Evolutionary conservation across 2,329 filamentous ascomycete species (phyloP), one percentile per base, ranked within the genome.

Genomic region (Diplodia intermedia): DNA sequence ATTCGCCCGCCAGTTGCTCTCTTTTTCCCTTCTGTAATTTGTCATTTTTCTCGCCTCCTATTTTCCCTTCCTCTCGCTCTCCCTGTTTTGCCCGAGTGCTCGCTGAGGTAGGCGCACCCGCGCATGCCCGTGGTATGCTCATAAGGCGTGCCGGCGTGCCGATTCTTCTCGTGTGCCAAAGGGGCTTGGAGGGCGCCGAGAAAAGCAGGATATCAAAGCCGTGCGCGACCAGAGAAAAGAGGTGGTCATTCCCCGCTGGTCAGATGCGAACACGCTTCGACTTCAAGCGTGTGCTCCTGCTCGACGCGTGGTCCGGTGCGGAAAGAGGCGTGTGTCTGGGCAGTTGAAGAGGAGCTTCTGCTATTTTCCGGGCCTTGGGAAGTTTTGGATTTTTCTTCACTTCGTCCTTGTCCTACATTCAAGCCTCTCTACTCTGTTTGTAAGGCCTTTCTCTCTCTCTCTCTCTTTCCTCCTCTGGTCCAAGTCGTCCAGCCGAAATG

Each of bases 91-190:
- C 31, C 31, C 31, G 31, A 33, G 31, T 33, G 31, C 56, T n/a
- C 43, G 43, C 43, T 47, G 38, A 18, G 15, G 23, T 26, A 26
- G 23, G 15, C 53, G 54, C 54, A 23, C 54, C 11, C 40, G 52
- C 52, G 52, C 52, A 54, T 49, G 56, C 56, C 26, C 56, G 56
- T 61, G 57, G 26, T 52, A 52, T 62, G 57, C 57, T 62, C 57
- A 52, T 52, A 50, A 50, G 57, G 57, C 57, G 57, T 40, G 43
- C 60, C 47, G 26, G 60, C 49, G 60, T 63, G 60, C 60, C 49
- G 47, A 63, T 47, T 63, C 26, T 26, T 23, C 31, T 52, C 47
- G 29, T 12, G 33, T 36, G 33, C 8, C 0, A 9, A 12, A 36
- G 11, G 33, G 33, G 33, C 33, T 36, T 6, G 60, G 60, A 63